Evolutionary conservation across 2,329 filamentous ascomycete genomes (phyloP), one percentile per base, ranked within the genome.

Genomic region (Laburnicola sp.): DNA sequence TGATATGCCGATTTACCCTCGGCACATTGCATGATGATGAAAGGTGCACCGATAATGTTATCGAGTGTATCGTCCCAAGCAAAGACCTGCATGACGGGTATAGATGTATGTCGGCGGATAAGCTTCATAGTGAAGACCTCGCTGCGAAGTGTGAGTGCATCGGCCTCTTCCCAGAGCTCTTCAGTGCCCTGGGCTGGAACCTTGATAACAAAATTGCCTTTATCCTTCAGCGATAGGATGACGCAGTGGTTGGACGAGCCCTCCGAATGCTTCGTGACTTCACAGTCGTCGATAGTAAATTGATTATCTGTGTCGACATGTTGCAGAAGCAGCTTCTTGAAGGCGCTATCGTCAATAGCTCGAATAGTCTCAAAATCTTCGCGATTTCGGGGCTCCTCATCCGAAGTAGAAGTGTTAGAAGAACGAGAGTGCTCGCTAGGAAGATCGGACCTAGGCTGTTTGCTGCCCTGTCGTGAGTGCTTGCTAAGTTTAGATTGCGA

Each of bases 21-120:
- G 16, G 16, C 16, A 16, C 16, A 16, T 16, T 16, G 16, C 16
- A 16, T 16, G 16, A 16, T 16, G 16, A 58, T 53, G 42, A 48
- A 60, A 11, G 58, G 59, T 8, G 46, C 50, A 2, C 39, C 36
- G 25, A 60, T 52, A 6, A 32, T 36, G 28, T 62, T 62, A 6
- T 53, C 40, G 16, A 50, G 38, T 8, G 53, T 48, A 7, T 41
- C 27, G 35, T 61, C 56, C 21, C 43, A 56, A 7, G 42, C 43
- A 22, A 56, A 30, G 11, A 55, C 43, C 6, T 34, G 11, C n/a
- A 54, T 50, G 1, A 59, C 32, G 1, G 54, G 56, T 9, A 58
- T 27, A 5, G n/a, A 36, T 9, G 47, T 43, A 21, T 50, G 28
- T 11, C 11, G n/a, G 22, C 47, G 38, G 34, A 48, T 28, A 30